Evolutionary conservation across 495 filamentous ascomycete genomes (phyloP).

Genomic region (Neurospora sp.): DNA sequence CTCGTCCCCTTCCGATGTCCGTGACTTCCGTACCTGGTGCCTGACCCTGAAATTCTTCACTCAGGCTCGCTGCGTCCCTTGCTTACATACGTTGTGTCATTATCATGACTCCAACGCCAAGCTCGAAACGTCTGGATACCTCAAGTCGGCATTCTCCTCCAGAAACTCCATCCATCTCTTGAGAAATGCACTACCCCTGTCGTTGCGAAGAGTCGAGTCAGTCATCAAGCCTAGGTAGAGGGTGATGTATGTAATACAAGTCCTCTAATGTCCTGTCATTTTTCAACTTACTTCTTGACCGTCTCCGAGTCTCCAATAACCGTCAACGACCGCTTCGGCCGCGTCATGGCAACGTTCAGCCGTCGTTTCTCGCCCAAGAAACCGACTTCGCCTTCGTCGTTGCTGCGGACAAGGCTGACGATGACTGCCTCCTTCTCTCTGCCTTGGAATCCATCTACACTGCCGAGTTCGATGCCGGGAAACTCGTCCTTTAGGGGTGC

Average conservation of each 20-base stretch:
- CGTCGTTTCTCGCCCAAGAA: slow-evolving; percentile 90
- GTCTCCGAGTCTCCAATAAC: slow-evolving; percentile 92
- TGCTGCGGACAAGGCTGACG: slow-evolving; percentile 83
- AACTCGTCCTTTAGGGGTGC: slow-evolving; percentile 69
- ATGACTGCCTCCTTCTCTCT: slow-evolving; percentile 95
- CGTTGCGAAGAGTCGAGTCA: slow-evolving; percentile 5
- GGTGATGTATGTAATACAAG: slow-evolving; percentile 1
- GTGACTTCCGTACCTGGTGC: background rate
- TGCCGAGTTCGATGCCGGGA: slow-evolving; percentile 80
- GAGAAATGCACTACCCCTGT: slow-evolving; percentile 69
- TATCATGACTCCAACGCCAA: slow-evolving; percentile 20
- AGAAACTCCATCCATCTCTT: slow-evolving; percentile 83
- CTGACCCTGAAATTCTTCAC: background rate
- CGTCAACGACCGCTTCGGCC: slow-evolving; percentile 79
- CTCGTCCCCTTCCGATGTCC: background rate
- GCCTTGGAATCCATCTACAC: slow-evolving; percentile 94
- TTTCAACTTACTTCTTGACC: slow-evolving; percentile 58
- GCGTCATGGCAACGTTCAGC: slow-evolving; percentile 94
- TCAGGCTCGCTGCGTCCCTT: background rate
- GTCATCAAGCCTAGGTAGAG: slow-evolving; percentile 3
- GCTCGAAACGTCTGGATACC: slow-evolving; percentile 65
- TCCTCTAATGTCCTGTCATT: background rate
- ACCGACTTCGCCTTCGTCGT: slow-evolving; percentile 74
- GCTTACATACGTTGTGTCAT: background rate
- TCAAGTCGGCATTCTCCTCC: slow-evolving; percentile 72